These are phyloP conservation scores for Colletotrichum costaricense DNA, from an alignment of 2,329 filamentous ascomycete species.

Conservation along the genomic window DNA sequence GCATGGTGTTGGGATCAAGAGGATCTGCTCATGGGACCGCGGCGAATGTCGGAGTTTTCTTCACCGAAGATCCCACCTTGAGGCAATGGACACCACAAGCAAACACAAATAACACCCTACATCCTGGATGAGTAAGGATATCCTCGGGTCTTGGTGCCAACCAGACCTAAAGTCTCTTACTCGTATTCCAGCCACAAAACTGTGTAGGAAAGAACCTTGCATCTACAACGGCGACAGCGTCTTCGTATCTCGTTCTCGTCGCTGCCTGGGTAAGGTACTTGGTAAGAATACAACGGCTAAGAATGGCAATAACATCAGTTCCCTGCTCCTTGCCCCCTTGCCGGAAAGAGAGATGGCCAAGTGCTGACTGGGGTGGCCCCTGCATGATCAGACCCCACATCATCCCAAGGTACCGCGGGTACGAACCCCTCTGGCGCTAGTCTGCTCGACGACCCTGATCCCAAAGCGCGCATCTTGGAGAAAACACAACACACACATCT, in stretches of 20 bases:
- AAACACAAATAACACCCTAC: not conserved
- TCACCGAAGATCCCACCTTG: not conserved
- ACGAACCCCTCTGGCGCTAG: not conserved
- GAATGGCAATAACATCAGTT: not conserved
- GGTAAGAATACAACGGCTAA: not conserved
- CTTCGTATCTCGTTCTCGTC: not conserved
- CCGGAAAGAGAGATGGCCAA: slow-evolving; percentile 15
- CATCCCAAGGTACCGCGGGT: not conserved
- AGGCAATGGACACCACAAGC: not conserved
- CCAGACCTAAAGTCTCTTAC: not conserved
- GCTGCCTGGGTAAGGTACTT: not conserved
- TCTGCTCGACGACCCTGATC: slow-evolving; percentile 9
- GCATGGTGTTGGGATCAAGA: not conserved
- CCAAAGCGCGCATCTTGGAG: slow-evolving; percentile 17
- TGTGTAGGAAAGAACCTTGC: not conserved
- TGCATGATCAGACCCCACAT: slow-evolving; percentile 4
- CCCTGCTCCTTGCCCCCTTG: not conserved
- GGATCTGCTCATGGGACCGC: not conserved
- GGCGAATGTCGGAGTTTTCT: not conserved
- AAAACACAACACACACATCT: slow-evolving; percentile 9
- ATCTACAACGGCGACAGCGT: not conserved
- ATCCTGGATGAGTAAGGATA: not conserved
- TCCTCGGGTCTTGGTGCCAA: not conserved
- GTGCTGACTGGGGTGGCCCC: not conserved
- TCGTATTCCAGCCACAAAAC: not conserved